Conservation (phyloP, 2,329 filamentous ascomycete genomes). For the Waltergamsia citrina region DNA sequence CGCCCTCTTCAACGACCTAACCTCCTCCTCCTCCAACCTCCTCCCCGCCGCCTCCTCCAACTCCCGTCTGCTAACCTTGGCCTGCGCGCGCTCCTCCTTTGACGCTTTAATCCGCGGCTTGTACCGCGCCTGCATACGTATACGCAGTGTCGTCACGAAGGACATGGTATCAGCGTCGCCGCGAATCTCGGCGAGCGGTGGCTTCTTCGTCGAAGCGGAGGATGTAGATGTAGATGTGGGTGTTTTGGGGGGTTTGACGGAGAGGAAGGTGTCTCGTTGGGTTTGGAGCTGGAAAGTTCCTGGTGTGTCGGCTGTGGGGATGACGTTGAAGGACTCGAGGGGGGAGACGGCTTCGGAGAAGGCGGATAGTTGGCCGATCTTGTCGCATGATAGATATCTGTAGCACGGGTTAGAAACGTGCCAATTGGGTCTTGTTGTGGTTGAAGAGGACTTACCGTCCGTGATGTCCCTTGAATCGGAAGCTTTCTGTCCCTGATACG, state of each 20-base stretch:
- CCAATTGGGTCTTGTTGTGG: neutral
- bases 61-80: constrained; percentile 81
- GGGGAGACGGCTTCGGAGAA: constrained; percentile 72
- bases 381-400: constrained; percentile 81
- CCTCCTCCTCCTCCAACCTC: constrained; percentile 73
- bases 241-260: constrained; percentile 36
- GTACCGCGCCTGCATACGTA: constrained; percentile 93
- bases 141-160: constrained; percentile 63
- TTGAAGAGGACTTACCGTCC: constrained; percentile 49
- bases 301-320: constrained; percentile 53
- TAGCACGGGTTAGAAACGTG: constrained; percentile 5
- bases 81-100: constrained; percentile 73
- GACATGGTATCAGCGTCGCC: constrained; percentile 62
- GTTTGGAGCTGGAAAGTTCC: constrained; percentile 71
- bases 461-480: constrained; percentile 84
- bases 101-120: constrained; percentile 73
- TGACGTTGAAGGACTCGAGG: constrained; percentile 71
- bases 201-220: neutral
- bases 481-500: constrained; percentile 71
- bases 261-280: constrained; percentile 60
- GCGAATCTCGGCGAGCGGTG: constrained; percentile 49
- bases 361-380: constrained; percentile 68
- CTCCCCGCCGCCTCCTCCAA: constrained; percentile 74
- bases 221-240: constrained; percentile 22
- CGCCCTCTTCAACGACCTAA: constrained; percentile 72